Evolutionary conservation across 345 rosid species (phyloP).

Genomic region (Angophora floribunda): DNA sequence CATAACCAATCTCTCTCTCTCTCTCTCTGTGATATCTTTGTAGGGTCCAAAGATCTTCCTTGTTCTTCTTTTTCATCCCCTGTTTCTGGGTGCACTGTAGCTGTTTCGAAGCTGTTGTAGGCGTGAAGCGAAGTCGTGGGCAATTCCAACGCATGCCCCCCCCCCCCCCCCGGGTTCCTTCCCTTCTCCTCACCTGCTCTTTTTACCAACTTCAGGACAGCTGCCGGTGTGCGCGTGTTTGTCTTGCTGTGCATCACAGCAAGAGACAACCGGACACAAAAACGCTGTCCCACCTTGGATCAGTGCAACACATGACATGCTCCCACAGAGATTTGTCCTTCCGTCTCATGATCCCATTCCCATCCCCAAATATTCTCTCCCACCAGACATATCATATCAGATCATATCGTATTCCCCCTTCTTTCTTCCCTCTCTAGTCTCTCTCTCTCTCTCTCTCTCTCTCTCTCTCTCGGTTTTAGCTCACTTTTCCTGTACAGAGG

Average conservation of each 20-base stretch:
- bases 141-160: background rate
- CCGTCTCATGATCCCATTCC: background rate
- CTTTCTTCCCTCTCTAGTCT: background rate
- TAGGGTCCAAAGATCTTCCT: background rate
- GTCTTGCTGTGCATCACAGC: background rate
- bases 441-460: background rate
- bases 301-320: background rate
- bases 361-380: background rate
- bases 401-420: background rate
- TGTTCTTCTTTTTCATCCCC: background rate
- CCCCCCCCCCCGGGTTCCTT: too few relatives aligned
- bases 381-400: background rate
- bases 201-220: background rate
- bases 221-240: background rate
- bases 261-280: background rate
- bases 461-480: background rate
- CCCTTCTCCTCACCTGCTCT: background rate
- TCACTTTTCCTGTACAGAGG: background rate
- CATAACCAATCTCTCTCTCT: background rate
- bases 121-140: background rate
- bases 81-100: background rate
- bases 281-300: background rate
- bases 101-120: background rate
- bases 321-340: background rate
- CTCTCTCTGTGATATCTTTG: background rate